Evolutionary conservation across 2,329 filamentous ascomycete species (phyloP), one percentile per base, ranked within the genome.

Genomic region (Fusarium anthophilum): DNA sequence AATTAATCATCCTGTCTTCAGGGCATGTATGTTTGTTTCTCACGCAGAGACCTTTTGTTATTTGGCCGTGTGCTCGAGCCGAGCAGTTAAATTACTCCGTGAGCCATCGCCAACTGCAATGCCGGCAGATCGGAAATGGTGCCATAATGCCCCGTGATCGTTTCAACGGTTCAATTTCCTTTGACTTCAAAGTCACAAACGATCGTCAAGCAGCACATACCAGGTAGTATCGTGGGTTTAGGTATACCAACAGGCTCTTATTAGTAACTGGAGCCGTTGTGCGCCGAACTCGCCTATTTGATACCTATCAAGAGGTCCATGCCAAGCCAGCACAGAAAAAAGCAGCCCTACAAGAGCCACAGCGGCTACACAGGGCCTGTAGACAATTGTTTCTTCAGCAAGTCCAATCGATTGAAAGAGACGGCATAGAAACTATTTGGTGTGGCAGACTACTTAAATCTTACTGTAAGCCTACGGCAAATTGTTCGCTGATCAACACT

Each of bases 331-430:
- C 44, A 44, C 32, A 54, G 60, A 26, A 67, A 20, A 30, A 61
- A 68, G 59, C 73, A 77, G 75, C 75, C 75, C 75, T 77, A 77
- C 39, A 63, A 75, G 73, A 72, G 64, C 66, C 69, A 77, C 69
- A 44, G 69, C 71, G 63, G 65, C 45, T 62, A 67, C 63, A 24
- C 35, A 63, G n/a, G 66, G 41, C 44, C 56, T 57, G 66, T 50
- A 32, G 35, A 55, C 18, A 18, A 18, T 22, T 47, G 28, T 50
- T 63, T 50, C 50, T 32, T 47, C 22, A 58, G 39, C 39, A 24
- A 50, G 22, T 20, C 53, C 44, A 54, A 37, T 51, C 30, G 28
- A 30, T 37, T 43, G 38, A 47, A 28, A 70, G 43, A 53, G 35
- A 38, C 18, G 12, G 37, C 32, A 44, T 51, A 22, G 15, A 39